A percentile compares a stretch with the other conserved stretches of the same genome.
Evolutionary conservation across 1,139 yeast species (phyloP).

Genomic region (Pneumocystis sp.): DNA sequence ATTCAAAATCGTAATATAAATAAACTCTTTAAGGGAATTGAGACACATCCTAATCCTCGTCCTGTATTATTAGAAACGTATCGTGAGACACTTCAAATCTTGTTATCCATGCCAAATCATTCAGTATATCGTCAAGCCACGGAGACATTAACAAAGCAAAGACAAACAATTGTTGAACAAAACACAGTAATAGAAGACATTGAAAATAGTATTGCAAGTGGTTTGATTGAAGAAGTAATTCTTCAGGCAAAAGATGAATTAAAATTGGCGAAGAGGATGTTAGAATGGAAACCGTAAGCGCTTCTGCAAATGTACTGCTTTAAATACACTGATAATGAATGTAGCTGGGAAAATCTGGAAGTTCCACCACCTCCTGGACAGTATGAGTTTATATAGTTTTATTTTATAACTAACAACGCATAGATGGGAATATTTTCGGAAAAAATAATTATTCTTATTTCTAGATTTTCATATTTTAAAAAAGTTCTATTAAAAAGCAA

Average conservation of each 20-base stretch:
- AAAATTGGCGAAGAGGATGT: slow-evolving; percentile 51
- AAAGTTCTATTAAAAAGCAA: background rate
- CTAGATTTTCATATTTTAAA: background rate
- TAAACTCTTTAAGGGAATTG: background rate
- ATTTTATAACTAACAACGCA: slow-evolving; percentile 5
- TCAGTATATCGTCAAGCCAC: slow-evolving; percentile 67
- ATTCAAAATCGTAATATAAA: background rate
- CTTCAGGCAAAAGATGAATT: slow-evolving; percentile 76
- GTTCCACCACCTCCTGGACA: slow-evolving; percentile 29
- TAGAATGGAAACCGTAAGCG: slow-evolving; percentile 41
- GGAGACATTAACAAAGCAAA: slow-evolving; percentile 54
- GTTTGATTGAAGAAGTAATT: slow-evolving; percentile 68
- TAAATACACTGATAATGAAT: background rate
- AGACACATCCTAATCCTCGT: slow-evolving; percentile 43
- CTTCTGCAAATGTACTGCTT: background rate
- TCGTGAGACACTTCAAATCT: slow-evolving; percentile 47
- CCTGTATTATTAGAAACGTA: slow-evolving; percentile 63
- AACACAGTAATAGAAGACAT: slow-evolving; percentile 52
- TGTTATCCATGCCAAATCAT: slow-evolving; percentile 51
- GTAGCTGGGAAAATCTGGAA: slow-evolving; percentile 28
- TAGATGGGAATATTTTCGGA: background rate
- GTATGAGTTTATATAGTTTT: slow-evolving; percentile 21
- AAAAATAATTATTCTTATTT: background rate
- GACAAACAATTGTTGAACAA: slow-evolving; percentile 51
- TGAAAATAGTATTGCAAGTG: slow-evolving; percentile 64